Evolutionary conservation across 225 moss, liverwort and hornwort genomes (phyloP).

Genomic region (Neckera pumila): DNA sequence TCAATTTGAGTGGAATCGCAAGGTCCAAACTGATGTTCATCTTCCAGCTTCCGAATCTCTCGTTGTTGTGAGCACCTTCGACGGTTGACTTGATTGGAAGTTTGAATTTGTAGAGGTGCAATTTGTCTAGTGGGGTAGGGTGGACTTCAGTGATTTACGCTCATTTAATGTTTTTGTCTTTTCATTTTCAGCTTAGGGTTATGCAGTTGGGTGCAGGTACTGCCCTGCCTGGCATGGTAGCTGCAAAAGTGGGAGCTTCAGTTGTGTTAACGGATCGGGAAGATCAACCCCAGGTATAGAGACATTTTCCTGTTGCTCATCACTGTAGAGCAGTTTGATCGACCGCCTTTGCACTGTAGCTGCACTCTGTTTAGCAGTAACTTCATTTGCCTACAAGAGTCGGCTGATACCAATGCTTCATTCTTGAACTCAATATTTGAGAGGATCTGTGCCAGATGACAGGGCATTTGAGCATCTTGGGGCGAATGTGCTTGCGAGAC

Average conservation of each 20-base stretch:
- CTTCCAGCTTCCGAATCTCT: not conserved
- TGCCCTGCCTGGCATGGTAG: slow-evolving; percentile 64
- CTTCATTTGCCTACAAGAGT: not conserved
- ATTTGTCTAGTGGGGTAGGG: too few relatives aligned
- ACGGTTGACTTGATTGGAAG: not conserved
- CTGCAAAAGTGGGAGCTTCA: slow-evolving; percentile 71
- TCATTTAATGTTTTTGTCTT: not conserved
- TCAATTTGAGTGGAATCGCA: not conserved
- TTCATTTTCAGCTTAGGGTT: not conserved
- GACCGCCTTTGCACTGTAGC: not conserved
- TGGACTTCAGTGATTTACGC: not conserved
- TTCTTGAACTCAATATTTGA: not conserved
- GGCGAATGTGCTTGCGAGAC: not conserved
- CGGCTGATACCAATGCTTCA: not conserved
- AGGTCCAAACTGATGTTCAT: not conserved
- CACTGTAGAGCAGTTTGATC: not conserved
- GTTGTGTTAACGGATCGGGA: slow-evolving; percentile 70
- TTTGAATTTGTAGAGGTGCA: not conserved
- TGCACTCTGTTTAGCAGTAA: not conserved
- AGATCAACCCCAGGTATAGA: slow-evolving; percentile 44
- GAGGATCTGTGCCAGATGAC: not conserved
- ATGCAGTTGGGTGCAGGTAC: slow-evolving; percentile 80
- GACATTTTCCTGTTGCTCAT: not conserved
- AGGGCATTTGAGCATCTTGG: not conserved
- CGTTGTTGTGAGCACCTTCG: not conserved